Evolutionary conservation across 2,329 filamentous ascomycete species (phyloP).

Genomic region (Arthrobotrys conoides): DNA sequence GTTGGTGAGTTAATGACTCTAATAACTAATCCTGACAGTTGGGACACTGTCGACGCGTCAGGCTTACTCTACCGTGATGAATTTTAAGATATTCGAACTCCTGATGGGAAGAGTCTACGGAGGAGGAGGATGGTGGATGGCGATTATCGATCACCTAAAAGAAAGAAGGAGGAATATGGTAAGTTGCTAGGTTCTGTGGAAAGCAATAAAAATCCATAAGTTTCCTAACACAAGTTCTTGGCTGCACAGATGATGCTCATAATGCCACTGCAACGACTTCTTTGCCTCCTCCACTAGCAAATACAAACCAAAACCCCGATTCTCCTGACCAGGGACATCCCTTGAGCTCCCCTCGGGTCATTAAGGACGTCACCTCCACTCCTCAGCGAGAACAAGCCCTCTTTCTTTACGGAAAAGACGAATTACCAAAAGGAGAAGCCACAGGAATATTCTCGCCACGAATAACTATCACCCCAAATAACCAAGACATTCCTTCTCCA

Average conservation of each 20-base stretch:
- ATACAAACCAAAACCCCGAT: not conserved
- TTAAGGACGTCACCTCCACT: conserved; percentile 35
- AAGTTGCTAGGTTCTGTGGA: not conserved
- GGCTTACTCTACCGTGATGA: not conserved
- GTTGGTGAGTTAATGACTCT: not conserved
- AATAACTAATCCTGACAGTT: not conserved
- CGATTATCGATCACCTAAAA: not conserved
- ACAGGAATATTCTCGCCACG: conserved; percentile 38
- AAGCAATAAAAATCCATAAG: not conserved
- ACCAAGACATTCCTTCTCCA: not conserved
- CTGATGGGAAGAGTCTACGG: not conserved
- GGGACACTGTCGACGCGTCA: not conserved
- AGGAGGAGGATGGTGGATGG: too few relatives aligned
- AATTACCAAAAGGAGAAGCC: not conserved
- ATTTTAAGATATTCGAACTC: not conserved
- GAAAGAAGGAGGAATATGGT: not conserved
- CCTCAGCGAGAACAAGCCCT: conserved; percentile 8
- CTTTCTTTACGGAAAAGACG: conserved; percentile 20
- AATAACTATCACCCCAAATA: not conserved
- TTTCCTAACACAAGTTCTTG: not conserved
- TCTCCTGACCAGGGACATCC: not conserved
- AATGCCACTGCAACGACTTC: not conserved
- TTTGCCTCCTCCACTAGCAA: not conserved
- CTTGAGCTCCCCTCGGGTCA: not conserved
- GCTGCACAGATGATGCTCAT: not conserved